Conservation (phyloP, 2,329 filamentous ascomycete genomes). For the Phialemoniopsis sp. region DNA sequence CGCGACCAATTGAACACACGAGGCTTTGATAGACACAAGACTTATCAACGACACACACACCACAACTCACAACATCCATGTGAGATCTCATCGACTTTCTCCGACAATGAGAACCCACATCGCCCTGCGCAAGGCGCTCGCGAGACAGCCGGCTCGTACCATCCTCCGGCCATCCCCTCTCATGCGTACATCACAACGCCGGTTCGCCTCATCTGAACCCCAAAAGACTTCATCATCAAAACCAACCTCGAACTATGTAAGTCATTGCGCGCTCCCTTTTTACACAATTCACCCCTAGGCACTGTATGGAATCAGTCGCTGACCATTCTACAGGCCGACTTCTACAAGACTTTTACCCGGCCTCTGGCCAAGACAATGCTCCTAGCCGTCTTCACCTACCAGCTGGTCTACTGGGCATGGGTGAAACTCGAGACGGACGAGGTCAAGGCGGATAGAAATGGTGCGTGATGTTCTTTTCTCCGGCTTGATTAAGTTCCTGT, state of each 20-base stretch:
- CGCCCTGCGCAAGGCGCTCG: constrained; percentile 1
- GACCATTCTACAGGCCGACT: constrained; percentile 44
- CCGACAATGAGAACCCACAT: too few species aligned
- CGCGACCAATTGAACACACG: too few species aligned
- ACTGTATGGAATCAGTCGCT: not conserved
- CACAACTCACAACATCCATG: too few species aligned
- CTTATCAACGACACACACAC: too few species aligned
- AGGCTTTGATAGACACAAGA: too few species aligned
- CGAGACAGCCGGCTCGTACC: constrained; percentile 5
- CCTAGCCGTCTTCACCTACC: constrained; percentile 73
- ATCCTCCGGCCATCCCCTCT: not conserved
- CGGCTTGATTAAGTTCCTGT: too few species aligned
- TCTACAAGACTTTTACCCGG: constrained; percentile 72
- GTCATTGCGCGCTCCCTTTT: not conserved
- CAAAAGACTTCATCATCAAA: constrained; percentile 7
- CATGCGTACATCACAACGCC: constrained; percentile 4
- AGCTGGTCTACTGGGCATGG: constrained; percentile 73
- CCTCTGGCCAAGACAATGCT: constrained; percentile 72
- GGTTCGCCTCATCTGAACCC: constrained; percentile 13
- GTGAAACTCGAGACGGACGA: constrained; percentile 70
- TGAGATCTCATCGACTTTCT: too few species aligned
- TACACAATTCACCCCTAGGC: too few species aligned
- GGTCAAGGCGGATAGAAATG: constrained; percentile 52
- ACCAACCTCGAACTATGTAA: not conserved
- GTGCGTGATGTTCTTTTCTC: constrained; percentile 41